phyloP scores from a whole-genome alignment of 1,284 basidiomycete species.

The Cryptococcus sp. region DNA sequence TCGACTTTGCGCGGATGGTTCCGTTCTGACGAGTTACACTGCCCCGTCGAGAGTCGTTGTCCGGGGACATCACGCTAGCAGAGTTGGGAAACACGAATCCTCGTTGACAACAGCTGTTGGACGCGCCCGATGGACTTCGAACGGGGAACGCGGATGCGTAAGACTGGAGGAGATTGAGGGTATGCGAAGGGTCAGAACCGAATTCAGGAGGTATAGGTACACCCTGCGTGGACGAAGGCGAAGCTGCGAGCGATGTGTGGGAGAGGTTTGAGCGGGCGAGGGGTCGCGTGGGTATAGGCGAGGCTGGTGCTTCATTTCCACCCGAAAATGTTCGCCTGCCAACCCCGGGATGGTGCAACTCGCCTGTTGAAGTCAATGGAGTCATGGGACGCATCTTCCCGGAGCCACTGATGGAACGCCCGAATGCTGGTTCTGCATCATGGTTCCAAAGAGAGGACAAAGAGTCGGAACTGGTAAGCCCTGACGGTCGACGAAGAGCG shows the following conservation, averaged over 20 bases:
- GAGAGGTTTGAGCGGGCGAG: conserved; percentile 37
- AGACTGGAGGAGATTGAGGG: conserved; percentile 35
- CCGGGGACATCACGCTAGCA: conserved; percentile 6
- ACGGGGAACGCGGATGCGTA: conserved; percentile 44
- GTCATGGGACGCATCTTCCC: conserved; percentile 34
- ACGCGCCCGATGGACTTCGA: conserved; percentile 27
- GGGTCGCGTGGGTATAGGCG: conserved; percentile 23
- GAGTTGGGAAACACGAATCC: conserved; percentile 27
- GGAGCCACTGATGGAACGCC: conserved; percentile 22
- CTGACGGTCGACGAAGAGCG: conserved; percentile 10
- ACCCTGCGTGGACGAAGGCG: conserved; percentile 8
- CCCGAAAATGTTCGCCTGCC: conserved; percentile 13
- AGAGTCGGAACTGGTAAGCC: conserved; percentile 26
- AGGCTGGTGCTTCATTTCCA: conserved; percentile 24
- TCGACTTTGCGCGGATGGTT: conserved; percentile 38
- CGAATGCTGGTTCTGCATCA: conserved; percentile 20
- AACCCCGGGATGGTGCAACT: not conserved
- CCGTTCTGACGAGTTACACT: conserved; percentile 20
- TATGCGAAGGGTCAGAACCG: conserved; percentile 42
- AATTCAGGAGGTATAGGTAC: conserved; percentile 28
- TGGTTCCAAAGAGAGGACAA: conserved; percentile 32
- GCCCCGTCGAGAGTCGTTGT: conserved; percentile 8
- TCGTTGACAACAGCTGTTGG: conserved; percentile 25
- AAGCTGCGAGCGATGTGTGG: conserved; percentile 41
- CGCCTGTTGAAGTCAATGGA: conserved; percentile 17